Evolutionary conservation across 495 filamentous ascomycete genomes (phyloP).

Genomic region (Penicillium cosmopolitanum): DNA sequence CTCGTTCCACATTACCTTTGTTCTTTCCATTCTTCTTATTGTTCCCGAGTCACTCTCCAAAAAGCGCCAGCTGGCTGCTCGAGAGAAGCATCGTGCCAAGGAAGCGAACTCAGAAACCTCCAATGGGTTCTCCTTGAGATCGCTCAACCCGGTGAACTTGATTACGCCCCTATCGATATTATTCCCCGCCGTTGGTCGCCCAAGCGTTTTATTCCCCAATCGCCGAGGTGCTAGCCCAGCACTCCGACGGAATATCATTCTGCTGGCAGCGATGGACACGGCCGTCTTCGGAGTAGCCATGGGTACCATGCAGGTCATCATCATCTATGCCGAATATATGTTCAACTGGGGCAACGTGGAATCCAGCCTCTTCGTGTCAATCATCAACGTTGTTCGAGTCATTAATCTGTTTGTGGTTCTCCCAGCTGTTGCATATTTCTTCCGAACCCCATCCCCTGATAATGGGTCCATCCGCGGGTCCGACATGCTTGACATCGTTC

Average conservation of each 20-base stretch:
- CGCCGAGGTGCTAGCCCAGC: conserved; percentile 61
- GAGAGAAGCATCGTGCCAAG: conserved; percentile 60
- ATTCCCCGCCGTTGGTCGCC: conserved; percentile 67
- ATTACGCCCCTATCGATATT: conserved; percentile 79
- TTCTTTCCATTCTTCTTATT: conserved; percentile 66
- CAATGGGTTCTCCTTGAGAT: conserved; percentile 21
- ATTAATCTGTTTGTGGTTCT: conserved; percentile 72
- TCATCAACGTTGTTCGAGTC: conserved; percentile 75
- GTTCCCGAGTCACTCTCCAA: conserved; percentile 82
- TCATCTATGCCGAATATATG: conserved; percentile 76
- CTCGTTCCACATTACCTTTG: conserved; percentile 69
- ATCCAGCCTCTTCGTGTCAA: conserved; percentile 74
- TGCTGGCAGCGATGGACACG: conserved; percentile 79
- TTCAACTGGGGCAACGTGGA: conserved; percentile 84
- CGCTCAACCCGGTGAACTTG: conserved; percentile 59
- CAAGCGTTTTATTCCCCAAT: conserved; percentile 61
- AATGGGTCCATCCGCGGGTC: conserved; percentile 66
- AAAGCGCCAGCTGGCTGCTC: conserved; percentile 66
- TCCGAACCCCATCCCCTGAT: conserved; percentile 55
- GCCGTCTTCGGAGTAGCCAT: conserved; percentile 79
- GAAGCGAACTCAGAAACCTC: conserved; percentile 12
- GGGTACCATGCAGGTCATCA: conserved; percentile 73
- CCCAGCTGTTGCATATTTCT: conserved; percentile 68
- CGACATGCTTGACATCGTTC: conserved; percentile 72
- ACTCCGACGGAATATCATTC: conserved; percentile 75